Conservation (phyloP, 768 basidiomycete genomes). For the Amanita thiersii region DNA sequence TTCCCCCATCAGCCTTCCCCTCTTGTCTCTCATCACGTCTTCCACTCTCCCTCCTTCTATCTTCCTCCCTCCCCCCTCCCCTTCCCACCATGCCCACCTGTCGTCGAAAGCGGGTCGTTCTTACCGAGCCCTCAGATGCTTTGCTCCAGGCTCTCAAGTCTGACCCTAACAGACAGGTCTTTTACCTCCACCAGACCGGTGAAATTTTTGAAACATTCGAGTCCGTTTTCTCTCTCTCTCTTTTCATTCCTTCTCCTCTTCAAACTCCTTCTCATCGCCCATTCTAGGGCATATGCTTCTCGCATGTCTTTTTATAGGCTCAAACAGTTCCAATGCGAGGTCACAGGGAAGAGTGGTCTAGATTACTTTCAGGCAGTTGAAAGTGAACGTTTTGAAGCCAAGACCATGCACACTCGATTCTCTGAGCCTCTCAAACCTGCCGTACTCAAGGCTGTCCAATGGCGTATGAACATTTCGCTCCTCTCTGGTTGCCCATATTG, state of each 20-base stretch:
- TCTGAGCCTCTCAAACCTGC: constrained; percentile 89
- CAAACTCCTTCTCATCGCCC: constrained; percentile 14
- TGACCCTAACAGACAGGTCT: constrained; percentile 71
- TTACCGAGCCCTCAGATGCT: constrained; percentile 70
- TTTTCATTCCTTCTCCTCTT: constrained; percentile 13
- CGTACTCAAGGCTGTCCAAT: constrained; percentile 89
- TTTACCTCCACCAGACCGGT: constrained; percentile 88
- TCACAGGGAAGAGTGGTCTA: constrained; percentile 88
- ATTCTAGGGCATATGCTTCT: constrained; percentile 65
- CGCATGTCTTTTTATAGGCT: constrained; percentile 93
- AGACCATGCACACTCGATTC: constrained; percentile 85
- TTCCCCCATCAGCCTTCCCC: constrained; percentile 37
- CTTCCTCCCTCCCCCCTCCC: constrained; percentile 12
- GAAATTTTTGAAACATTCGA: constrained; percentile 97
- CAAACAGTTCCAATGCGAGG: constrained; percentile 96
- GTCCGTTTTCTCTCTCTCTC: constrained; percentile 43
- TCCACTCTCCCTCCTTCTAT: constrained; percentile 12
- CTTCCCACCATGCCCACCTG: constrained; percentile 67
- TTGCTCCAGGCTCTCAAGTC: constrained; percentile 59
- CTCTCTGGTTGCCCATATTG: constrained; percentile 10
- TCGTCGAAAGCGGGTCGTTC: constrained; percentile 83
- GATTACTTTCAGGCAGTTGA: constrained; percentile 93
- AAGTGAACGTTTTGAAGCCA: constrained; percentile 85
- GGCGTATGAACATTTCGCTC: constrained; percentile 62
- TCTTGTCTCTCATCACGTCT: constrained; percentile 34